Evolutionary conservation across 1,284 basidiomycete genomes (phyloP).

Genomic region (Puccinia brachypodii): DNA sequence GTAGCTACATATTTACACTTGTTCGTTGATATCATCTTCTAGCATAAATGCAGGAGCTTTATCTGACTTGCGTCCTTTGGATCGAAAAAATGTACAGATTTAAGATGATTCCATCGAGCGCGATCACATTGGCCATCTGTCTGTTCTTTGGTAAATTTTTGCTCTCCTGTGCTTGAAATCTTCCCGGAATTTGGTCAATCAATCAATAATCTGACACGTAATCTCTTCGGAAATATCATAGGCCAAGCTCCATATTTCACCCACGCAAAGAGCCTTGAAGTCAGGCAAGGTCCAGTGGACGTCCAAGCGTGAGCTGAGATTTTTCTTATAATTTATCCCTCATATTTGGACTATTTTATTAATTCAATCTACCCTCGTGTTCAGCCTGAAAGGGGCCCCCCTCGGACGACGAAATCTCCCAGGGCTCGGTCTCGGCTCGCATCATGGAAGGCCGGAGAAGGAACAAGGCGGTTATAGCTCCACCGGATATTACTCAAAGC

Average conservation of each 20-base stretch:
- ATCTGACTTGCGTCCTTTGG: not conserved
- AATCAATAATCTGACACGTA: not conserved
- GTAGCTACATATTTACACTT: not conserved
- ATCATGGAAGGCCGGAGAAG: not conserved
- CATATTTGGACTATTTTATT: not conserved
- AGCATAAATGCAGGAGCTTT: not conserved
- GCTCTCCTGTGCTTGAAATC: not conserved
- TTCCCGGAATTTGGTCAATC: not conserved
- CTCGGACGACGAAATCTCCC: conserved; percentile 2
- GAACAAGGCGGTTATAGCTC: not conserved
- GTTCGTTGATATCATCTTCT: not conserved
- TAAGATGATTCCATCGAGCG: conserved; percentile 11
- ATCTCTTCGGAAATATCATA: not conserved
- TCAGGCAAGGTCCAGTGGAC: conserved; percentile 5
- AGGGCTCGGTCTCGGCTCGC: not conserved
- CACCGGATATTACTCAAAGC: not conserved
- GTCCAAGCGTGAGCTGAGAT: conserved; percentile 15
- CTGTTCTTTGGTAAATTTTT: not conserved
- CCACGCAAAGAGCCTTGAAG: not conserved
- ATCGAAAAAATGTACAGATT: not conserved
- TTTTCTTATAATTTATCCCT: not conserved
- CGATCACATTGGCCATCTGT: conserved; percentile 7
- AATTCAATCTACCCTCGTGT: not conserved
- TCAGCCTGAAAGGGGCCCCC: conserved; percentile 10
- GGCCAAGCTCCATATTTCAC: conserved; percentile 4